Conservation (phyloP, 2,329 filamentous ascomycete genomes). For the Aspergillus thermomutatus region DNA sequence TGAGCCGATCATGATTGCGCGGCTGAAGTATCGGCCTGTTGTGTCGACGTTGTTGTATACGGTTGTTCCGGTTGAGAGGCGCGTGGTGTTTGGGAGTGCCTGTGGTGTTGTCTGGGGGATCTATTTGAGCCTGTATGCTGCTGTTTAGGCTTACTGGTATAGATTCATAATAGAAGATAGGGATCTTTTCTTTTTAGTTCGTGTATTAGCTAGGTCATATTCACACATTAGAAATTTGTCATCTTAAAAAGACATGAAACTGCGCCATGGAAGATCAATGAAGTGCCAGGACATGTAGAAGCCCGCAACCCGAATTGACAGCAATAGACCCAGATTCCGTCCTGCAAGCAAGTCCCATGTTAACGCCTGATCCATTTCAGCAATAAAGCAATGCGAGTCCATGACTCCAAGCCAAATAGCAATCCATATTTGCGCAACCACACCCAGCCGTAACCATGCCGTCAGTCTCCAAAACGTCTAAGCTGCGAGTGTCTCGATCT, state of each 20-base stretch:
- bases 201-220: neutral
- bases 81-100: conserved; percentile 67
- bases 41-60: conserved; percentile 70
- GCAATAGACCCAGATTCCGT: neutral
- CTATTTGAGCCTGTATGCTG: conserved; percentile 65
- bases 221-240: neutral
- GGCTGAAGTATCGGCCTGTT: conserved; percentile 69
- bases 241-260: neutral
- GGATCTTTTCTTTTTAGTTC: neutral
- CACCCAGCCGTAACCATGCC: too few relatives aligned
- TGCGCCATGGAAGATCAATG: neutral
- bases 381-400: too few relatives aligned
- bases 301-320: too few relatives aligned
- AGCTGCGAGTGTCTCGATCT: conserved; percentile 21
- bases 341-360: too few relatives aligned
- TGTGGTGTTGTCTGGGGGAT: conserved; percentile 73
- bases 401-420: too few relatives aligned
- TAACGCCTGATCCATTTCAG: neutral
- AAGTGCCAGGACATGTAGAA: conserved; percentile 3
- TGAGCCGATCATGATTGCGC: conserved; percentile 62
- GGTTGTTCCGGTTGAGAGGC: conserved; percentile 66
- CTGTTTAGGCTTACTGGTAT: conserved; percentile 20
- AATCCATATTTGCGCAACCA: neutral
- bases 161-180: neutral
- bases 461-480: conserved; percentile 1